Conservation (phyloP, 306 rosid species). For the Pterocarpus macrocarpus region DNA sequence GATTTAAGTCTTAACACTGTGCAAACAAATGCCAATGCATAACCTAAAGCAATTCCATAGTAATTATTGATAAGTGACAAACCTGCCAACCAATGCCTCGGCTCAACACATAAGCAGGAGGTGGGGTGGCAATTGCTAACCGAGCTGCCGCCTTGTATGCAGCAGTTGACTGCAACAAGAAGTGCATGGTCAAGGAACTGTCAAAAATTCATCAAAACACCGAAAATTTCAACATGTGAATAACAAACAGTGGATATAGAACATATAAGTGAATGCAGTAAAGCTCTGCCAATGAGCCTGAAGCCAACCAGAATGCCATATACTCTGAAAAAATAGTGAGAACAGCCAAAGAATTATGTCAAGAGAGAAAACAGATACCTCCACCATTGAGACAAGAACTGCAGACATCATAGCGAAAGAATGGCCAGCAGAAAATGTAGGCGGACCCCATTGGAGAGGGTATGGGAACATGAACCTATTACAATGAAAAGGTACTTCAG, state of each 20-base stretch:
- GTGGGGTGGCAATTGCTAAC: constrained; percentile 96
- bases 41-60: background rate
- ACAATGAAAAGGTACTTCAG: constrained; percentile 40
- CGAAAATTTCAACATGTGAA: constrained; percentile 27
- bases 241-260: constrained; percentile 19
- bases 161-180: constrained; percentile 80
- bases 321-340: too few species aligned
- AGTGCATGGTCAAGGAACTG: constrained; percentile 28
- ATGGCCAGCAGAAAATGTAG: constrained; percentile 98
- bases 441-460: constrained; percentile 99
- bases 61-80: constrained; percentile 24
- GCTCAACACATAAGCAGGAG: constrained; percentile 97
- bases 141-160: constrained; percentile 95
- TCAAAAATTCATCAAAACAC: constrained; percentile 24
- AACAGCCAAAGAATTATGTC: background rate
- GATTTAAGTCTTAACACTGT: background rate
- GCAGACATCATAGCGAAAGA: constrained; percentile 97
- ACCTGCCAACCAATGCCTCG: constrained; percentile 99
- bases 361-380: constrained; percentile 64
- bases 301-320: too few species aligned
- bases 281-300: background rate
- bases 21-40: background rate
- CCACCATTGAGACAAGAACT: constrained; percentile 95
- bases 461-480: constrained; percentile 94
- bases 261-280: constrained; percentile 1